Base-by-base conservation (phyloP, 139 green algal species). In the Edaphochlamys debaryana region DNA sequence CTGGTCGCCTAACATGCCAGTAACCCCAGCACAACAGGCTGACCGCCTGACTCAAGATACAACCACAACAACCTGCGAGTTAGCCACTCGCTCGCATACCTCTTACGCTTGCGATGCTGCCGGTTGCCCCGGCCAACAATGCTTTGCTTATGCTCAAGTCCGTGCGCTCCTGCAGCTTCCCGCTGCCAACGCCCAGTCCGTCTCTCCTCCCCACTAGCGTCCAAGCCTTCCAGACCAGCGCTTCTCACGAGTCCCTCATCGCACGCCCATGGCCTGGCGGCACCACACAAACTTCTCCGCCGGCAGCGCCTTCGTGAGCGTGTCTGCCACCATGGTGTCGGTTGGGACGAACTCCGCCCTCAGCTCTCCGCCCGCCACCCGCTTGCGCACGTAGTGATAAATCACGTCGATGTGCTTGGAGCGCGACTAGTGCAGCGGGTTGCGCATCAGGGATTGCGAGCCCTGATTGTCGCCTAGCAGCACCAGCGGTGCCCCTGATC, bases 331-430 rank as follows among this genome's bases (percentile, higher is more conserved):
- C 81, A 87, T 88, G 2, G 38, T 34, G 4, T 71, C 71, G 32
- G 81, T 87, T 3, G 9, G 38, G 62, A 70, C 37, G 69, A 84
- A 89, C 48, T 62, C 66, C 29, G 87, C 73, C 29, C 22, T 54
- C 3, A 92, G 42, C 8, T 89, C 85, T 0, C 66, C 36, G 22
- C 58, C 23, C 6, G 27, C 42, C 5, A 86, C 80, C 4, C 80
- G 58, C 77, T 92, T 79, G 1, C 85, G 50, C 27, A 73, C 79
- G 78, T 87, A 90, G 72, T 88, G 80, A 69, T 86, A 64, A 4
- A 75, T 32, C 8, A 90, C 79, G 45, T 92, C 85, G 23, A 90
- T 92, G 79, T 92, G 88, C 85, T 92, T 92, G 19, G 85, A 70
- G 1, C 85, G 62, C 48, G 42, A 25, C 11, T 74, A 81, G 9